A percentile compares a stretch with the other conserved stretches of the same genome.
Conservation (phyloP, 441 rosid species). For the Aquilaria agallochum region DNA sequence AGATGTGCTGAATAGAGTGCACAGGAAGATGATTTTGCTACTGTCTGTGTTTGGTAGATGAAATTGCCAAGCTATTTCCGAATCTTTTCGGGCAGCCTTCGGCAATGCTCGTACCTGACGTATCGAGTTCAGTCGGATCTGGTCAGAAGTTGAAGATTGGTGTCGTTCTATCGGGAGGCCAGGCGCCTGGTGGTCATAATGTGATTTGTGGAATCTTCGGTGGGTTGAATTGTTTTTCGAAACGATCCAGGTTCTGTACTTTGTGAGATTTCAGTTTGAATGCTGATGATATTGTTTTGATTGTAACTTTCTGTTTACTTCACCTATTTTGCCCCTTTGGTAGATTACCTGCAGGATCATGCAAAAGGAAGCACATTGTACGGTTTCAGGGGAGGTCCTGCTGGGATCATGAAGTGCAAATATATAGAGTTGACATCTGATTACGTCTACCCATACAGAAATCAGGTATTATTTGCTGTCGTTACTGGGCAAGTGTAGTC, state of each 20-base stretch:
- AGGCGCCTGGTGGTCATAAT: constrained; percentile 99
- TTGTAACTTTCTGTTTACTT: background rate
- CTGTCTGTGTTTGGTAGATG: constrained; percentile 37
- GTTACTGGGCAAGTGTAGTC: background rate
- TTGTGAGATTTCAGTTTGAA: background rate
- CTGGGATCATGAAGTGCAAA: constrained; percentile 97
- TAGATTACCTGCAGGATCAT: constrained; percentile 92
- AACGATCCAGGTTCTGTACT: background rate
- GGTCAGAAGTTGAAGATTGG: constrained; percentile 78
- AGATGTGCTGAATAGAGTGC: constrained; percentile 13
- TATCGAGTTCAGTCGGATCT: constrained; percentile 23
- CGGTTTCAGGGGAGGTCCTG: constrained; percentile 98
- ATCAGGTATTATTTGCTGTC: constrained; percentile 51
- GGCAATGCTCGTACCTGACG: constrained; percentile 52
- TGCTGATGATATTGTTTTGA: background rate
- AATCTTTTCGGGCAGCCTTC: constrained; percentile 88
- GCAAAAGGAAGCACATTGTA: constrained; percentile 74
- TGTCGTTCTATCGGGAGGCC: constrained; percentile 96
- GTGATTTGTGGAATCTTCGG: constrained; percentile 92
- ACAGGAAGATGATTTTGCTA: constrained; percentile 14
- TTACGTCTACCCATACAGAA: constrained; percentile 75
- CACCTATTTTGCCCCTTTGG: background rate
- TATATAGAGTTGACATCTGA: constrained; percentile 76
- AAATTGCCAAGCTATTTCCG: constrained; percentile 92
- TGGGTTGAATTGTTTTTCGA: constrained; percentile 20